Evolutionary conservation across 2,329 filamentous ascomycete species (phyloP).

Genomic region (Triangularia verruculosa): DNA sequence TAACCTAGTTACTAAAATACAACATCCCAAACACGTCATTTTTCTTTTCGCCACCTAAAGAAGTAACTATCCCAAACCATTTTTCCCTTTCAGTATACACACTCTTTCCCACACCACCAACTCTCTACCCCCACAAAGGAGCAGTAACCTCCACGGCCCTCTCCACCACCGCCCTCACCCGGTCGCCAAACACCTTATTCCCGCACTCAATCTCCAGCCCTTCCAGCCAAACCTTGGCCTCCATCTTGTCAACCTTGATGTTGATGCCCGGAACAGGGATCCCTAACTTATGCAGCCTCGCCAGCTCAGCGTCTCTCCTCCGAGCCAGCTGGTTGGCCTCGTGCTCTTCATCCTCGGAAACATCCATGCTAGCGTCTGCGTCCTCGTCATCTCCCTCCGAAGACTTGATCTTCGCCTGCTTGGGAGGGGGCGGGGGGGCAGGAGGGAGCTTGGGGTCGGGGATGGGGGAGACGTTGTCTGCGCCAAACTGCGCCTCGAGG

Average conservation of each 20-base stretch:
- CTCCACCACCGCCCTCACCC: conserved; percentile 86
- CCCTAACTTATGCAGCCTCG: conserved; percentile 75
- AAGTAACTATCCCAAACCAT: neutral
- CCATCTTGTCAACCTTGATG: conserved; percentile 83
- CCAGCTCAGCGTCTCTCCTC: conserved; percentile 65
- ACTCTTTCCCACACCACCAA: neutral
- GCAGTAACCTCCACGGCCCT: conserved; percentile 83
- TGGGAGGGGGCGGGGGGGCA: conserved; percentile 7
- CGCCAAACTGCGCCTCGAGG: conserved; percentile 92
- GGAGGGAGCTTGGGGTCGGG: conserved; percentile 55
- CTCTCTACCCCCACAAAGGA: conserved; percentile 57
- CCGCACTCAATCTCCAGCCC: conserved; percentile 83
- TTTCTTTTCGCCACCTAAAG: neutral
- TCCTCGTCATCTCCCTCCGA: conserved; percentile 35
- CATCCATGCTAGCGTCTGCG: conserved; percentile 37
- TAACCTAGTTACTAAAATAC: too few relatives aligned
- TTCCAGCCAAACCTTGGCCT: conserved; percentile 89
- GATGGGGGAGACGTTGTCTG: conserved; percentile 76
- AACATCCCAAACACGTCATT: too few relatives aligned
- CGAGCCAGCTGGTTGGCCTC: conserved; percentile 44
- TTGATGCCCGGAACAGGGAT: conserved; percentile 88
- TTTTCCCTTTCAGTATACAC: neutral
- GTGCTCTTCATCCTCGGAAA: conserved; percentile 34
- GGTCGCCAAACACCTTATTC: conserved; percentile 74
- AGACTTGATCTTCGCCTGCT: conserved; percentile 21